Conservation (phyloP, 805 yeast genomes). For the Clavispora carvajalis region DNA sequence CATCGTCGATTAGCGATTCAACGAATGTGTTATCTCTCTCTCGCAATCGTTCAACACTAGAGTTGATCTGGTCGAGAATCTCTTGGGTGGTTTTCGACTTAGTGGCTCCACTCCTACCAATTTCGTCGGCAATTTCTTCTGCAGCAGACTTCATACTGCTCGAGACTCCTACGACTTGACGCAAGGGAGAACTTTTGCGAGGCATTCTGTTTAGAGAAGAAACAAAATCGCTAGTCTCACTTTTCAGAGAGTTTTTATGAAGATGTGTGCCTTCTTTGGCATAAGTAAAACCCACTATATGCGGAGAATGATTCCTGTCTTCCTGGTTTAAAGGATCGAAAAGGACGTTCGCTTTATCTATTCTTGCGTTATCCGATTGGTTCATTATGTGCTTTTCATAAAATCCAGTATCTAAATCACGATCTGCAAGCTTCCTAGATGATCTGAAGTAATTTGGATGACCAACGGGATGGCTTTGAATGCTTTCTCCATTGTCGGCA, state of each 20-base stretch:
- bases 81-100: slow-evolving; percentile 13
- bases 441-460: slow-evolving; percentile 15
- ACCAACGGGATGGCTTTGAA: slow-evolving; percentile 16
- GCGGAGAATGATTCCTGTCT: too few relatives aligned
- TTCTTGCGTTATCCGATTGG: background rate
- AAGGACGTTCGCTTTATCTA: slow-evolving; percentile 14
- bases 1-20: slow-evolving; percentile 5
- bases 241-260: background rate
- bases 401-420: background rate
- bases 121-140: slow-evolving; percentile 7
- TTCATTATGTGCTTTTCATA: background rate
- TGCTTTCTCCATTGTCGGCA: background rate
- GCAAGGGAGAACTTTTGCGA: slow-evolving; percentile 12
- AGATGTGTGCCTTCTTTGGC: background rate
- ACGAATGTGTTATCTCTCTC: slow-evolving; percentile 7
- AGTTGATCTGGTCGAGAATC: slow-evolving; percentile 22
- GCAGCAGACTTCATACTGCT: slow-evolving; percentile 3
- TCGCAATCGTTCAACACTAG: slow-evolving; percentile 16
- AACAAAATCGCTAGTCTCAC: background rate
- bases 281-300: too few relatives aligned
- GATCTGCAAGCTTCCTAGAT: background rate
- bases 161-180: slow-evolving; percentile 6
- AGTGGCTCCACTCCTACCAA: slow-evolving; percentile 11
- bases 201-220: slow-evolving; percentile 5
- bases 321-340: slow-evolving; percentile 23